A percentile compares a stretch with the other conserved stretches of the same genome.
Evolutionary conservation across 192 early-diverging fungal species (phyloP).

Genomic region (Phycomyces nitens): DNA sequence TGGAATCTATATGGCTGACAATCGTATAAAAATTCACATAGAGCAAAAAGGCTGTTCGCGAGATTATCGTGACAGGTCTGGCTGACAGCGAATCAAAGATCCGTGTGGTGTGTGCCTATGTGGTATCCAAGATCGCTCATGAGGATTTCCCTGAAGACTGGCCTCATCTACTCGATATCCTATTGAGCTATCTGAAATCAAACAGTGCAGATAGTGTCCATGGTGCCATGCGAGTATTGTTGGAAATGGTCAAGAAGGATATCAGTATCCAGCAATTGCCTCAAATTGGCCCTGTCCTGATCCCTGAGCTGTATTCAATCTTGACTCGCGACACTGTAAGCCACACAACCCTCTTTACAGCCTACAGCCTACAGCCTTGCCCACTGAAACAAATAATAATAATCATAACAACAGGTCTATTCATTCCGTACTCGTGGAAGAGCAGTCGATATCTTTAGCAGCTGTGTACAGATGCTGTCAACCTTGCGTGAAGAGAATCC

Average conservation of each 20-base stretch:
- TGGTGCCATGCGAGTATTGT: slow-evolving; percentile 82
- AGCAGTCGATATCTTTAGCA: slow-evolving; percentile 77
- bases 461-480: slow-evolving; percentile 81
- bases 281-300: slow-evolving; percentile 71
- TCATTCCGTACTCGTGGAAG: slow-evolving; percentile 66
- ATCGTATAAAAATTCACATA: slow-evolving; percentile 26
- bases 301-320: slow-evolving; percentile 84
- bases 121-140: slow-evolving; percentile 83
- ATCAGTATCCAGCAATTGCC: slow-evolving; percentile 85
- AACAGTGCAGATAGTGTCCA: slow-evolving; percentile 72
- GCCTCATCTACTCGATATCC: slow-evolving; percentile 81
- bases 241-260: slow-evolving; percentile 82
- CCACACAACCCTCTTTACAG: no score
- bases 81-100: slow-evolving; percentile 58
- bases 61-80: slow-evolving; percentile 55
- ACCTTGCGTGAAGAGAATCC: slow-evolving; percentile 78
- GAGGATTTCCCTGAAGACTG: slow-evolving; percentile 94
- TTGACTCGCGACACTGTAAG: slow-evolving; percentile 56
- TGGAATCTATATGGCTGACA: background rate
- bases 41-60: slow-evolving; percentile 57
- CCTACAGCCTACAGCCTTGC: no score
- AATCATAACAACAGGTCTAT: slow-evolving; percentile 55
- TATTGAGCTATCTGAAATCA: slow-evolving; percentile 63
- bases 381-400: no score
- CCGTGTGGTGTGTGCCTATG: slow-evolving; percentile 69